phyloP scores from a whole-genome alignment of 305 asterid species.

The Plantago rigida region DNA sequence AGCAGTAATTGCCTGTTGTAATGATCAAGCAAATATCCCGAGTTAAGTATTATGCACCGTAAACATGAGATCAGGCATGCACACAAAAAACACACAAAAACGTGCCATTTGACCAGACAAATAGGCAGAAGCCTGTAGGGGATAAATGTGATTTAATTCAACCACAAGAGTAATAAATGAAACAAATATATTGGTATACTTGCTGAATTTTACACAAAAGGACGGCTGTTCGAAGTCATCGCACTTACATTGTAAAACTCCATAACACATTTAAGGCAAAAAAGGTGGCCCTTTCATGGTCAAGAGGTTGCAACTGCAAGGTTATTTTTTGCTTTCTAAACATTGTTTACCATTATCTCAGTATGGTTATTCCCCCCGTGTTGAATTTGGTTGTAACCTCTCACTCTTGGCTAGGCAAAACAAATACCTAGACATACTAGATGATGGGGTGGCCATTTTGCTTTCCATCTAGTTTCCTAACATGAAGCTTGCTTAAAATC shows the following conservation, averaged over 20 bases:
- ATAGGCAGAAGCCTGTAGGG: neutral
- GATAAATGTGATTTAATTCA: neutral
- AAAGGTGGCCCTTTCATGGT: neutral
- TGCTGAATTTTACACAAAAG: neutral
- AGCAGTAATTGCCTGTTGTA: conserved; percentile 73
- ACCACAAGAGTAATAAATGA: neutral
- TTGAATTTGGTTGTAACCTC: too few relatives aligned
- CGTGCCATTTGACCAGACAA: neutral
- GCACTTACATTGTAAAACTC: neutral
- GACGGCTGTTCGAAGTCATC: neutral
- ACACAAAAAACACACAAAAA: conserved; percentile 2
- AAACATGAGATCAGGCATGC: conserved; percentile 12
- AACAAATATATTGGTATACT: neutral
- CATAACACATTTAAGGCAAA: neutral
- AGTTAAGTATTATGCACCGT: conserved; percentile 22
- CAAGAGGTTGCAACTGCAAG: neutral
- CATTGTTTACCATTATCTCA: neutral
- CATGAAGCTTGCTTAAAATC: too few relatives aligned
- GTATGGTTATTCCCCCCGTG: too few relatives aligned
- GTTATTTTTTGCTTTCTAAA: neutral
- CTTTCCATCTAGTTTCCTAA: too few relatives aligned
- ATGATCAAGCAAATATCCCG: conserved; percentile 30
- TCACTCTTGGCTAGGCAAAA: too few relatives aligned
- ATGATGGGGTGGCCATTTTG: too few relatives aligned
- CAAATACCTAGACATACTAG: too few relatives aligned